These are phyloP conservation scores for Ceriops zippeliana DNA, from an alignment of 345 rosid genomes.

Conservation along the genomic window DNA sequence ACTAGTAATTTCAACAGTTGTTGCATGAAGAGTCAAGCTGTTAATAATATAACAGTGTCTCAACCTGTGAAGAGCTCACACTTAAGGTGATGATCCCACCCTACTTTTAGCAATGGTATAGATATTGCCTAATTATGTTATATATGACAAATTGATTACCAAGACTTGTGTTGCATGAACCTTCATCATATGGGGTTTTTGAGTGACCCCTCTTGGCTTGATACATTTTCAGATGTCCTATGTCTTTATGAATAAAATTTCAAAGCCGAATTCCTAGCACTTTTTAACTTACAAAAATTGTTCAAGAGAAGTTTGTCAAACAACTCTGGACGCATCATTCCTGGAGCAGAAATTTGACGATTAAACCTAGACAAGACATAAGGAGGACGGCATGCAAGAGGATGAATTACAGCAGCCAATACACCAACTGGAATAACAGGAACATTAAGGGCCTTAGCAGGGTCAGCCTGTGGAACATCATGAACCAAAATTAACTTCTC, in stretches of 20 bases:
- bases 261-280: neutral
- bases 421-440: conserved; percentile 62
- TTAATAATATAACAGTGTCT: too few relatives aligned
- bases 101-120: too few relatives aligned
- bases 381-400: conserved; percentile 63
- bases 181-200: too few relatives aligned
- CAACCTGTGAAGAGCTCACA: too few relatives aligned
- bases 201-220: neutral
- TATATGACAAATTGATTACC: too few relatives aligned
- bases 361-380: conserved; percentile 59
- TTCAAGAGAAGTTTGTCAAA: conserved; percentile 62
- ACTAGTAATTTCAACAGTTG: too few relatives aligned
- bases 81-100: too few relatives aligned
- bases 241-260: neutral
- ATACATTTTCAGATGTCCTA: neutral
- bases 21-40: too few relatives aligned
- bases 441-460: conserved; percentile 55
- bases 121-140: too few relatives aligned
- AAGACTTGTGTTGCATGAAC: too few relatives aligned
- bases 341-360: conserved; percentile 55
- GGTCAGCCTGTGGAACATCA: conserved; percentile 49
- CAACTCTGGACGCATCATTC: conserved; percentile 66
- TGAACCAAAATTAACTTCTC: conserved; percentile 13
- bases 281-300: conserved; percentile 46
- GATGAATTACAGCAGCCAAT: conserved; percentile 55